These are phyloP conservation scores for Penicillium sp. DNA, from an alignment of 2,329 filamentous ascomycete genomes.

Conservation along the genomic window DNA sequence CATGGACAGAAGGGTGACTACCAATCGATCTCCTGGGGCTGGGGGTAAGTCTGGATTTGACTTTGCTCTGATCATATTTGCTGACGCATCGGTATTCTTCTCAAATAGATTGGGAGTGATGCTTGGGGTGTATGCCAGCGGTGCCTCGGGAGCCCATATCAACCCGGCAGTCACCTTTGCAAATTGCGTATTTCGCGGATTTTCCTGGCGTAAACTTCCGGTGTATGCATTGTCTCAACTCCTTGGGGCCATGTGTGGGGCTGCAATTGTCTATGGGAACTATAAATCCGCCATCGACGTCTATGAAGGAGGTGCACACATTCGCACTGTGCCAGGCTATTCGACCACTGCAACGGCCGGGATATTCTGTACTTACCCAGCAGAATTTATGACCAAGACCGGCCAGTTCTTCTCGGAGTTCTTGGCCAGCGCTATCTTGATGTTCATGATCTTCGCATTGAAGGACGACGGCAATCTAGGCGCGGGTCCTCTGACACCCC, in stretches of 20 bases:
- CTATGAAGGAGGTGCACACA: conserved; percentile 53
- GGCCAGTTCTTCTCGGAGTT: conserved; percentile 69
- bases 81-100: conserved; percentile 2
- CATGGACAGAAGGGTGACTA: conserved; percentile 42
- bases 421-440: conserved; percentile 59
- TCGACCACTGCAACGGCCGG: conserved; percentile 58
- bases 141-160: conserved; percentile 59
- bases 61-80: too few relatives aligned
- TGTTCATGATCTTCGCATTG: conserved; percentile 66
- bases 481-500: conserved; percentile 53
- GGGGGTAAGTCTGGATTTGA: conserved; percentile 35
- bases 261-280: conserved; percentile 57
- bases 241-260: conserved; percentile 60
- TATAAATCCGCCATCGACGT: conserved; percentile 60
- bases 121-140: conserved; percentile 59
- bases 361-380: conserved; percentile 68
- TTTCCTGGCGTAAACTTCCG: conserved; percentile 65
- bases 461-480: conserved; percentile 48
- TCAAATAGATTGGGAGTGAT: conserved; percentile 56
- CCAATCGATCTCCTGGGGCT: conserved; percentile 50
- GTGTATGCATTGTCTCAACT: conserved; percentile 62
- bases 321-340: conserved; percentile 56
- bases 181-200: conserved; percentile 62
- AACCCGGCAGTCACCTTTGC: conserved; percentile 66
- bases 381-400: conserved; percentile 55